Percentiles rank a stretch among this genome's conserved stretches.
These are phyloP conservation scores for Plasmodium falciparum DNA, from an alignment of 169 alveolate species.

Conservation along the genomic window DNA sequence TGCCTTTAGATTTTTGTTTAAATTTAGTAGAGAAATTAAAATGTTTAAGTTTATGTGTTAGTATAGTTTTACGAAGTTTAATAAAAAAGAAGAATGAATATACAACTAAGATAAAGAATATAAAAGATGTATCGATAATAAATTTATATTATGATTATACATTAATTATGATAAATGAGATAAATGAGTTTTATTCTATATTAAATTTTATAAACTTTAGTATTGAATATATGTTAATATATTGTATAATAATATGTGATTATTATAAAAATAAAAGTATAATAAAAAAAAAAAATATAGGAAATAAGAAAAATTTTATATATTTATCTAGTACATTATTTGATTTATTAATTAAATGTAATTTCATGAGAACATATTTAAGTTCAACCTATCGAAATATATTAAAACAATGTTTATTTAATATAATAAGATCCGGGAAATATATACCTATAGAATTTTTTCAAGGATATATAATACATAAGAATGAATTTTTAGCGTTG, in stretches of 20 bases:
- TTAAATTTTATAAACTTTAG: slow-evolving; percentile 68
- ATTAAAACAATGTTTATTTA: slow-evolving; percentile 69
- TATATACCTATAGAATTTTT: slow-evolving; percentile 72
- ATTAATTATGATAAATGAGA: slow-evolving; percentile 24
- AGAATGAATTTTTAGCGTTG: slow-evolving; percentile 47
- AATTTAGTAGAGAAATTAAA: slow-evolving; percentile 67
- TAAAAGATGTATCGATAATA: slow-evolving; percentile 19
- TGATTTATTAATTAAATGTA: slow-evolving; percentile 57
- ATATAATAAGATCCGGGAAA: slow-evolving; percentile 27
- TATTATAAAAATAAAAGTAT: slow-evolving; percentile 45
- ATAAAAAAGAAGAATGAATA: slow-evolving; percentile 55
- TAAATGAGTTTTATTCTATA: slow-evolving; percentile 46
- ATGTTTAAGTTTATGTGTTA: slow-evolving; percentile 70
- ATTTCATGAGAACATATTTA: slow-evolving; percentile 48
- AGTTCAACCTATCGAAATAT: slow-evolving; percentile 67
- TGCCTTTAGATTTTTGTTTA: slow-evolving; percentile 73
- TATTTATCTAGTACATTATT: slow-evolving; percentile 54
- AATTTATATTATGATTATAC: slow-evolving; percentile 41
- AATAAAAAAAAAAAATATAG: slow-evolving; percentile 29
- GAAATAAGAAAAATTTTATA: slow-evolving; percentile 14
- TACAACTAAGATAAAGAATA: slow-evolving; percentile 24
- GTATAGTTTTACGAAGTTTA: slow-evolving; percentile 40
- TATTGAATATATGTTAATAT: slow-evolving; percentile 57
- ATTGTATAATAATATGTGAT: slow-evolving; percentile 59
- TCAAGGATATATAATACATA: slow-evolving; percentile 76